These are phyloP conservation scores for Tricharina praecox DNA, from an alignment of 495 filamentous ascomycete genomes.

Conservation along the genomic window DNA sequence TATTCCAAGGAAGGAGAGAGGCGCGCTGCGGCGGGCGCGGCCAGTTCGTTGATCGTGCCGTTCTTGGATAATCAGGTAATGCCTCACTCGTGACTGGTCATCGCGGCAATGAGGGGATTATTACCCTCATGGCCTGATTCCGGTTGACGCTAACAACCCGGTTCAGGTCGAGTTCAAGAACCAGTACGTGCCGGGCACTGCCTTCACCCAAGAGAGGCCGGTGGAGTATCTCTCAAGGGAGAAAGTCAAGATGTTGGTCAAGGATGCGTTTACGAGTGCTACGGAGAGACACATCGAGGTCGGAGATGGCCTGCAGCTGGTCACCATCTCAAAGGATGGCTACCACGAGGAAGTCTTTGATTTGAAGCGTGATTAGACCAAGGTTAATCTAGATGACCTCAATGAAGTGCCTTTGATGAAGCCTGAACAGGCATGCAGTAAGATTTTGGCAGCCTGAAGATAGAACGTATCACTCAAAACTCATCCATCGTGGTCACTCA, in stretches of 20 bases:
- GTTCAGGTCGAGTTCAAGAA: slow-evolving; percentile 85
- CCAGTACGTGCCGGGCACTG: slow-evolving; percentile 73
- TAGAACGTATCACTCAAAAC: no score
- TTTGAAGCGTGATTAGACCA: slow-evolving; percentile 71
- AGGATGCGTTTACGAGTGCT: slow-evolving; percentile 93
- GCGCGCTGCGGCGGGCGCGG: slow-evolving; percentile 88
- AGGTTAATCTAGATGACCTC: not conserved
- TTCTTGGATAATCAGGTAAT: slow-evolving; percentile 82
- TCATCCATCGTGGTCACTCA: no score
- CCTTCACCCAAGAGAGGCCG: slow-evolving; percentile 46
- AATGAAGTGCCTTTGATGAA: not conserved
- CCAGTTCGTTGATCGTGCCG: slow-evolving; percentile 91
- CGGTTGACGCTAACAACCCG: not conserved
- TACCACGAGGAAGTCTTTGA: slow-evolving; percentile 62
- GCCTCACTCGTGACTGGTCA: no score
- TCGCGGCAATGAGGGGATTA: no score
- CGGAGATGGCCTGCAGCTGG: slow-evolving; percentile 83
- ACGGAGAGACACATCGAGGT: slow-evolving; percentile 98
- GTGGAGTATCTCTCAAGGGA: slow-evolving; percentile 41
- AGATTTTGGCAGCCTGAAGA: no score
- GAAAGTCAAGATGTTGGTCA: slow-evolving; percentile 70
- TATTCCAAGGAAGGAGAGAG: slow-evolving; percentile 72
- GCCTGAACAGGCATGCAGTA: not conserved
- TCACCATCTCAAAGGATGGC: slow-evolving; percentile 52
- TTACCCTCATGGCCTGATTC: no score